Evolutionary conservation across 768 basidiomycete species (phyloP), one percentile per base, ranked within the genome.

Genomic region (Leucosporidium creatinivorum): DNA sequence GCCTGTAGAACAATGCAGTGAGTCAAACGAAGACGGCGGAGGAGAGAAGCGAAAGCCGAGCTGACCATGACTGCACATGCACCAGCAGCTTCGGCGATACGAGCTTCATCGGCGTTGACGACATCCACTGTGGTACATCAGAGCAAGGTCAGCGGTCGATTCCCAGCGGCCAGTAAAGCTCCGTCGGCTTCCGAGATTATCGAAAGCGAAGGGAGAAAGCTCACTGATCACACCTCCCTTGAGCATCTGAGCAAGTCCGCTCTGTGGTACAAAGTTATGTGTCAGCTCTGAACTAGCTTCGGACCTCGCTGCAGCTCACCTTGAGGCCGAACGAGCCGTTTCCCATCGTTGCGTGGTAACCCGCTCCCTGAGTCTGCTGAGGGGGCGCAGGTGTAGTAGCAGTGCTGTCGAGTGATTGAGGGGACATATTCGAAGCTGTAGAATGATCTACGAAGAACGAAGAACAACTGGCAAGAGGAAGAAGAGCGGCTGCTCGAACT

Each of bases 61-160:
- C 63, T 49, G 21, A 72, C 80, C 94, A 99, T 98, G 69, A 99
- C 94, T 67, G 94, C 94, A 77, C 91, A 92, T 10, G 94, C 94
- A 56, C 94, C 94, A 13, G 94, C 94, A 77, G 93, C 91, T 77
- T 98, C 94, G 55, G 94, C 94, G 74, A 97, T 93, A 68, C 89
- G 88, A 67, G 94, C 94, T 88, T 93, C 72, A 61, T 76, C 74
- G 47, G 82, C 86, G 74, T 89, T 93, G 72, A 89, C 81, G 60
- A 97, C 94, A 78, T 98, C 94, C 93, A 98, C 96, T 80, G 79
- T 78, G 49, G 48, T 57, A n/a, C 23, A 33, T 21, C 36, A 30
- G 15, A 28, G 76, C 68, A 75, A 25, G 21, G 62, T 66, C 21
- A 66, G 64, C 61, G 10, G 31, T 31, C 33, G 28, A 28, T 4